Percentiles rank a stretch among this genome's conserved stretches.
These are phyloP conservation scores for Sporothrix variecibatus DNA, from an alignment of 2,329 filamentous ascomycete genomes.

Conservation along the genomic window DNA sequence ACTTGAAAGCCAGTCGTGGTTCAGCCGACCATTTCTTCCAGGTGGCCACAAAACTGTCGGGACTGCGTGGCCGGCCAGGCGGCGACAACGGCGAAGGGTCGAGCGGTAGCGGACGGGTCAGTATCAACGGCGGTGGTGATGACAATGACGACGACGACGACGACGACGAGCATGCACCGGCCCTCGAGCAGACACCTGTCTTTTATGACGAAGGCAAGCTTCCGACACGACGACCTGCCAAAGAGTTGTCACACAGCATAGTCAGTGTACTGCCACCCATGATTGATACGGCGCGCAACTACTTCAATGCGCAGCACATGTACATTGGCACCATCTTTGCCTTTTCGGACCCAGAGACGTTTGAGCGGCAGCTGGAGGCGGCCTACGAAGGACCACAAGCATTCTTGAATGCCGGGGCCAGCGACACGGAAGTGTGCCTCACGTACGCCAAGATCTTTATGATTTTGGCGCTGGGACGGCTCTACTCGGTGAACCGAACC, in stretches of 20 bases:
- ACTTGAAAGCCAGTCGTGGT: constrained; percentile 37
- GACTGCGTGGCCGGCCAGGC: neutral
- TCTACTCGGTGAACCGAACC: constrained; percentile 61
- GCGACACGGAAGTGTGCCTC: constrained; percentile 50
- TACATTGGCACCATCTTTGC: constrained; percentile 61
- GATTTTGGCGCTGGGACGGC: constrained; percentile 56
- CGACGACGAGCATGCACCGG: constrained; percentile 33
- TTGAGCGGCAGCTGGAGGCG: constrained; percentile 47
- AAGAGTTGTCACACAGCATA: constrained; percentile 27
- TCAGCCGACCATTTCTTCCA: constrained; percentile 44
- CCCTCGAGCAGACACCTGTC: constrained; percentile 32
- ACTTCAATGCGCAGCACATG: constrained; percentile 49
- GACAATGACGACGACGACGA: constrained; percentile 35
- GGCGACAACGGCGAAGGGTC: neutral
- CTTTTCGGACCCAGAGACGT: constrained; percentile 50
- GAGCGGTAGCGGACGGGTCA: neutral
- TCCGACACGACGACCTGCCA: constrained; percentile 37
- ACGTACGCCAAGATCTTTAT: constrained; percentile 54
- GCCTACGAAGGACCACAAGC: constrained; percentile 45
- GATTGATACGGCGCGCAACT: constrained; percentile 50
- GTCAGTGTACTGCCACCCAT: constrained; percentile 47
- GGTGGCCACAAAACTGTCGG: constrained; percentile 41
- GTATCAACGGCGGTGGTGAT: neutral
- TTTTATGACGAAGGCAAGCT: constrained; percentile 42
- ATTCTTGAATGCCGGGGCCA: constrained; percentile 35